These are phyloP conservation scores for Daldinia sp. DNA, from an alignment of 2,329 filamentous ascomycete species.

Conservation along the genomic window DNA sequence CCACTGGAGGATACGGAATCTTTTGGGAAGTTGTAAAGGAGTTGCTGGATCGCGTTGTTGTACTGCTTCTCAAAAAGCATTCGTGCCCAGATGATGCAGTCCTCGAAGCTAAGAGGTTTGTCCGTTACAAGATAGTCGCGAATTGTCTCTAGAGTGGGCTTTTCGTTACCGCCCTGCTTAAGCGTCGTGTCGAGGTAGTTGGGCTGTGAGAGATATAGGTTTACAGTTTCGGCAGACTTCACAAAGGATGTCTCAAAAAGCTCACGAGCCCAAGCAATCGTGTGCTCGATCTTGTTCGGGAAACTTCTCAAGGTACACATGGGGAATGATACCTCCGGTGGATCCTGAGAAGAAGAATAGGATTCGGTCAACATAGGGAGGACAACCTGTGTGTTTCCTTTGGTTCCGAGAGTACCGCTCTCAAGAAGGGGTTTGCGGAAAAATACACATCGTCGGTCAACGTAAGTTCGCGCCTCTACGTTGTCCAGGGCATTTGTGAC, in stretches of 20 bases:
- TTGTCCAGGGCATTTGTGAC: constrained; percentile 98
- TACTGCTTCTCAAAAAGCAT: constrained; percentile 96
- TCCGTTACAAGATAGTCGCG: constrained; percentile 91
- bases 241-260: constrained; percentile 95
- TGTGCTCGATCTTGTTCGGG: constrained; percentile 98
- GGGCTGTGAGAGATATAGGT: constrained; percentile 89
- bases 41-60: constrained; percentile 94
- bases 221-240: constrained; percentile 91
- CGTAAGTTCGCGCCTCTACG: constrained; percentile 94
- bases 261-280: constrained; percentile 97
- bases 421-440: constrained; percentile 97
- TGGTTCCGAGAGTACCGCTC: constrained; percentile 97
- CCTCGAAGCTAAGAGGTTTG: constrained; percentile 90
- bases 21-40: constrained; percentile 97
- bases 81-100: constrained; percentile 96
- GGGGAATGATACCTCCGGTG: constrained; percentile 97
- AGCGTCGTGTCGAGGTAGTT: constrained; percentile 88
- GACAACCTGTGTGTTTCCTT: constrained; percentile 97
- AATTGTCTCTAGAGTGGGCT: constrained; percentile 89
- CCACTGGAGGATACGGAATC: constrained; percentile 88
- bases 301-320: constrained; percentile 99
- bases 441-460: constrained; percentile 95
- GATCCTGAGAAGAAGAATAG: constrained; percentile 96
- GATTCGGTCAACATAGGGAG: constrained; percentile 92
- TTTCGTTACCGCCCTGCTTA: constrained; percentile 94